Evolutionary conservation across 805 yeast species (phyloP).

Genomic region (Yarrowia bubula): DNA sequence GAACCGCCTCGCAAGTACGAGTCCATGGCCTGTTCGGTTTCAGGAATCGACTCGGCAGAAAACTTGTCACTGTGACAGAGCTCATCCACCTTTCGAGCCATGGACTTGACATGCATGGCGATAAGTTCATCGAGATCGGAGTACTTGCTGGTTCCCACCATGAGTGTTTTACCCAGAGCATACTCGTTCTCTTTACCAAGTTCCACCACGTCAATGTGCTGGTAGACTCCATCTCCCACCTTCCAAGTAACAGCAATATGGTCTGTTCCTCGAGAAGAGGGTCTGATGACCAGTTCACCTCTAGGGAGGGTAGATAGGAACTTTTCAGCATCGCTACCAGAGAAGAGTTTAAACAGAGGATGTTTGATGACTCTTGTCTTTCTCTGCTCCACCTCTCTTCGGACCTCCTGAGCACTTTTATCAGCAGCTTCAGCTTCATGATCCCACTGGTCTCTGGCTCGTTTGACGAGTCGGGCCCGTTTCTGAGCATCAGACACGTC

Average conservation of each 20-base stretch:
- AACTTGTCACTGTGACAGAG: constrained; percentile 86
- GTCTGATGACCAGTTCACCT: constrained; percentile 92
- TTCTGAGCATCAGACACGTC: constrained; percentile 57
- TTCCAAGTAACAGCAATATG: constrained; percentile 96
- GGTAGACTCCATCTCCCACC: constrained; percentile 84
- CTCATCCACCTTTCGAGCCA: constrained; percentile 78
- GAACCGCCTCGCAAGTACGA: constrained; percentile 90
- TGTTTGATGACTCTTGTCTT: constrained; percentile 83
- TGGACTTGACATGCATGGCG: constrained; percentile 79
- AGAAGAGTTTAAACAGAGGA: constrained; percentile 83
- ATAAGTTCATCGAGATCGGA: constrained; percentile 92
- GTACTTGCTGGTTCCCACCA: constrained; percentile 68
- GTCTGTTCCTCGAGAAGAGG: constrained; percentile 84
- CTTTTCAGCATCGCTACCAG: constrained; percentile 86
- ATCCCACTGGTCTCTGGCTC: constrained; percentile 53
- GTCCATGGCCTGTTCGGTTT: constrained; percentile 82
- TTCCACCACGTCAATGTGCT: constrained; percentile 85
- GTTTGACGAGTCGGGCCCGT: constrained; percentile 38
- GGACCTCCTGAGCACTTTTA: constrained; percentile 49
- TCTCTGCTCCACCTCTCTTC: constrained; percentile 62
- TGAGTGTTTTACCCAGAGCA: constrained; percentile 55
- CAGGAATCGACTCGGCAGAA: constrained; percentile 72
- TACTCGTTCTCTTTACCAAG: constrained; percentile 62
- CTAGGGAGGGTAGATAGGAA: constrained; percentile 81
- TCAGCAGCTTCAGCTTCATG: constrained; percentile 70